Evolutionary conservation across 2,329 filamentous ascomycete genomes (phyloP).

Genomic region (Talaromyces sp.): DNA sequence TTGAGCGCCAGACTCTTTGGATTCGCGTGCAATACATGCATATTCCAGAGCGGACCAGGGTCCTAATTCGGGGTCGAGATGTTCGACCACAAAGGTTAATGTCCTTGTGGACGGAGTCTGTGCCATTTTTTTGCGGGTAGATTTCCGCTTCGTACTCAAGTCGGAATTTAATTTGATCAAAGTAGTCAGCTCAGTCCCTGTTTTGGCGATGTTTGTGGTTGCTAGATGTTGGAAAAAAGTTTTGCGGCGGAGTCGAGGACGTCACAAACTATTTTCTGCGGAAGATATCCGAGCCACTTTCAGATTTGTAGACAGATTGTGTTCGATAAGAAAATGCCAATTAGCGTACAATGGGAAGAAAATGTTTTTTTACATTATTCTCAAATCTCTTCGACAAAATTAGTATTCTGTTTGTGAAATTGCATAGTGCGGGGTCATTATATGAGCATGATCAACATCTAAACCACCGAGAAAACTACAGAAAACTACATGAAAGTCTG

Average conservation of each 20-base stretch:
- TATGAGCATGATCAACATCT: not conserved
- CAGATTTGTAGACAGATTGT: not conserved
- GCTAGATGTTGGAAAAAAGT: not conserved
- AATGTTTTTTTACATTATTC: not conserved
- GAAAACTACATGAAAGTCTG: not conserved
- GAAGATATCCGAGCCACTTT: not conserved
- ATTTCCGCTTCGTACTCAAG: not conserved
- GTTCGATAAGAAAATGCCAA: not conserved
- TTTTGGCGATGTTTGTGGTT: not conserved
- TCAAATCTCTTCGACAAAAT: not conserved
- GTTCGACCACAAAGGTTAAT: constrained; percentile 90
- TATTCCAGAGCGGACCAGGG: constrained; percentile 95
- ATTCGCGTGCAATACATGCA: constrained; percentile 78
- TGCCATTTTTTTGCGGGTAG: constrained; percentile 22
- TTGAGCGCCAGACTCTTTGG: constrained; percentile 59
- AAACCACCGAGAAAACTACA: not conserved
- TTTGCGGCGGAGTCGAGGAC: constrained; percentile 15
- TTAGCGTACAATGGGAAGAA: not conserved
- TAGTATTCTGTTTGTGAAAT: not conserved
- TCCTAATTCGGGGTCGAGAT: constrained; percentile 91
- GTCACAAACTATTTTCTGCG: constrained; percentile 11
- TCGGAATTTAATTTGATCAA: not conserved
- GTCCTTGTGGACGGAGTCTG: constrained; percentile 27
- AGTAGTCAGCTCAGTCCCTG: not conserved
- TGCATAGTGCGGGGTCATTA: not conserved